Base-by-base conservation (phyloP, 2,329 filamentous ascomycete species). In the Onygena corvina region DNA sequence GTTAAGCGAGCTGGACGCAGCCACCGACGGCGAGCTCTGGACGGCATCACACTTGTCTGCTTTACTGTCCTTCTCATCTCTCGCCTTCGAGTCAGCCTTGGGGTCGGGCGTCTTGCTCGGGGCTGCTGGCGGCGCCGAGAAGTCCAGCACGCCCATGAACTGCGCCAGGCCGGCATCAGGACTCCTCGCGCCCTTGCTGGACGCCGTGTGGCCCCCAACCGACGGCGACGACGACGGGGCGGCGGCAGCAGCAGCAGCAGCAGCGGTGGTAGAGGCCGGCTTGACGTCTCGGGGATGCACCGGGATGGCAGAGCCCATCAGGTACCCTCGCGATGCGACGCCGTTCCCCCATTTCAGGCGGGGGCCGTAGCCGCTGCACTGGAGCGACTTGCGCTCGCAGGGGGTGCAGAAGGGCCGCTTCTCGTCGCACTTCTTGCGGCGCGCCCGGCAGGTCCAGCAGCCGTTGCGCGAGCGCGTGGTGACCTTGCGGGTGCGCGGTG, bases 371-470 rank as follows among this genome's bases (percentile, higher is more conserved):
- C 52, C 52, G 12, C 50, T 49, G 34, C 52, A 53, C 33, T 53
- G 50, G 7, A 53, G 30, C n/a, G 48, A 49, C 31, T 48, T 48
- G 33, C 38, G 48, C 18, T 49, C 30, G 30, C 52, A 53, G 21
- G 50, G 52, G 21, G 35, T 51, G 38, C 52, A 53, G 25, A 49
- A 50, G 7, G 52, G 52, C 11, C 44, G 52, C 30, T 50, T 53
- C 47, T 53, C 52, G 31, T 53, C 52, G 49, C 52, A 53, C 35
- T 53, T 53, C 34, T 53, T 53, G 29, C 50, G 47, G n/a, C 52
- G 46, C 8, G 52, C 47, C 25, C 52, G 52, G 36, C 52, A 53
- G 16, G 52, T 53, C 52, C 52, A 53, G 49, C 52, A 53, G 21
- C 52, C 52, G 29, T 48, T 53, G 27, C 52, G 52, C n/a, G 52